These are phyloP conservation scores for Spongospora subterranea DNA, from an alignment of 208 protist species.

Conservation along the genomic window DNA sequence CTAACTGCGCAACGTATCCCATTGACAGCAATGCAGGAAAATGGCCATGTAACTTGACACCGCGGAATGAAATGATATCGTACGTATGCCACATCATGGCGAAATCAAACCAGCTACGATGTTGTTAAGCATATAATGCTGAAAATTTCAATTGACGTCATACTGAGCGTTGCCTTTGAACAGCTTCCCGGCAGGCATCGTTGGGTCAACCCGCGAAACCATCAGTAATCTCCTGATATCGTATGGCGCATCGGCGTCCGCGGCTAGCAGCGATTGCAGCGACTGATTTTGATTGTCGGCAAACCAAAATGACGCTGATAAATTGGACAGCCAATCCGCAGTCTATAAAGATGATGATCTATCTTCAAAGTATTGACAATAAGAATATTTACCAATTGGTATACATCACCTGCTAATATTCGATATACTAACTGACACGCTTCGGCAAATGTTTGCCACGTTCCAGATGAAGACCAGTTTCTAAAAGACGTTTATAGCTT, in stretches of 20 bases:
- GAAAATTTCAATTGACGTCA: background rate
- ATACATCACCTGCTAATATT: background rate
- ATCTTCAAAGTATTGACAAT: background rate
- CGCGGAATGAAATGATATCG: background rate
- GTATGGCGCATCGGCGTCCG: background rate
- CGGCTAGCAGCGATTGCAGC: background rate
- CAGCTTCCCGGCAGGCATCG: background rate
- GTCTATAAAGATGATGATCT: background rate
- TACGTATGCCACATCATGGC: background rate
- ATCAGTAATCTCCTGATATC: background rate
- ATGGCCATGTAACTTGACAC: background rate
- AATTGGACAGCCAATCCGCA: background rate
- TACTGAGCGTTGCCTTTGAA: background rate
- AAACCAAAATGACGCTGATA: background rate
- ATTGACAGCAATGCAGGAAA: background rate
- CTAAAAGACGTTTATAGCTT: background rate
- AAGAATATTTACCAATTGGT: background rate
- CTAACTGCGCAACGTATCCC: background rate
- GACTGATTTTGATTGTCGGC: background rate
- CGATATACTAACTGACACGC: background rate
- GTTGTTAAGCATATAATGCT: background rate
- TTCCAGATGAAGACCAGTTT: background rate
- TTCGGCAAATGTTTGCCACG: background rate
- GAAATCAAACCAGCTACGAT: background rate
- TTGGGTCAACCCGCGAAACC: background rate